These are phyloP conservation scores for Eudorina sp. DNA, from an alignment of 139 green algal genomes.

Conservation along the genomic window DNA sequence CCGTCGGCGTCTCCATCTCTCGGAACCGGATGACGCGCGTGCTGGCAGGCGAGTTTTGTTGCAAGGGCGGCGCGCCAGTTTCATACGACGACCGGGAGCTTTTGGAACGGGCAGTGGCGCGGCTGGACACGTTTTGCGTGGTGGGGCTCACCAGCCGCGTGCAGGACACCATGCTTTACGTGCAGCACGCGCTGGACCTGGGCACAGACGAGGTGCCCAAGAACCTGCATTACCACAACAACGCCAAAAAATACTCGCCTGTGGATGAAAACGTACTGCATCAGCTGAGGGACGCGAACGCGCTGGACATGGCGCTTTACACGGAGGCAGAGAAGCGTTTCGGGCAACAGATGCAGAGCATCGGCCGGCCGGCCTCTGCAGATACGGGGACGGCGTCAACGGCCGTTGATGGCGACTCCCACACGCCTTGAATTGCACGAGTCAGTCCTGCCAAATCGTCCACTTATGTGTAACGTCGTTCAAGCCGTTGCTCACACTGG, in stretches of 20 bases:
- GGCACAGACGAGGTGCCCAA: not conserved
- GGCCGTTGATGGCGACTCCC: no score
- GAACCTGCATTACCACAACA: slow-evolving; percentile 48
- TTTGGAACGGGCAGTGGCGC: not conserved
- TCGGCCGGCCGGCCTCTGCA: not conserved
- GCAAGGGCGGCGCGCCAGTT: not conserved
- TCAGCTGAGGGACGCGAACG: not conserved
- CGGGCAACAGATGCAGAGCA: slow-evolving; percentile 1
- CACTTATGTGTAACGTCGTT: no score
- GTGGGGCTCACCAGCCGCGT: slow-evolving; percentile 35
- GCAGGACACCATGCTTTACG: slow-evolving; percentile 48
- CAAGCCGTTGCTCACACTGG: no score
- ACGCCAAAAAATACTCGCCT: slow-evolving; percentile 35
- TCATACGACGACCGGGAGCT: not conserved
- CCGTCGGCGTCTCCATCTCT: not conserved
- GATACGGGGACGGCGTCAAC: not conserved
- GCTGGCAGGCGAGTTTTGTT: slow-evolving; percentile 40
- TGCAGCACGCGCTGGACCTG: slow-evolving; percentile 36
- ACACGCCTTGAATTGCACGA: no score
- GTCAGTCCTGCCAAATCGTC: no score
- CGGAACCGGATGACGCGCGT: slow-evolving; percentile 46
- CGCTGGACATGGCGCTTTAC: slow-evolving; percentile 25
- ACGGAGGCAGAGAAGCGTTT: not conserved
- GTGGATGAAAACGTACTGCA: not conserved
- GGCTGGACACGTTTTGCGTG: slow-evolving; percentile 32